phyloP scores from a whole-genome alignment of 192 early-diverging fungal genomes.

The Spizellomyces punctatus region DNA sequence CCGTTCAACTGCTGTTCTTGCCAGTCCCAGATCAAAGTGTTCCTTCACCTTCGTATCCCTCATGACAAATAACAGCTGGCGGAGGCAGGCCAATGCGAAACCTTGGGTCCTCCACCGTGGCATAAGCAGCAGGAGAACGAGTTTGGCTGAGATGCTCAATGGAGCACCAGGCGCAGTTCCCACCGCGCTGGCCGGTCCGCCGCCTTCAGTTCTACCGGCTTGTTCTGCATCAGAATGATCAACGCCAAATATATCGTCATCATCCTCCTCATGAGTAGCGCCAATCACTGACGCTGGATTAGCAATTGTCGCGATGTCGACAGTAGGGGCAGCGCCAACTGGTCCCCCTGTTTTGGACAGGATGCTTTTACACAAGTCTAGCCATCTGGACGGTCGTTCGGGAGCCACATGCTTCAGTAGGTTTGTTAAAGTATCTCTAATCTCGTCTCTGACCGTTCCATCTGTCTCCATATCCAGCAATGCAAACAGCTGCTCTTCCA shows the following conservation, averaged over 20 bases:
- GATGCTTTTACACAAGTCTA: constrained; percentile 78
- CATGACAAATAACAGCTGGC: constrained; percentile 67
- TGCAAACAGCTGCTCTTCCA: constrained; percentile 81
- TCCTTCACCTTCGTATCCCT: constrained; percentile 54
- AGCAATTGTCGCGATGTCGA: constrained; percentile 15
- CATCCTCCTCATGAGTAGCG: constrained; percentile 35
- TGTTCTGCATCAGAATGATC: constrained; percentile 45
- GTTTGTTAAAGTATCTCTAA: constrained; percentile 51
- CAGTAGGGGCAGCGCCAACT: constrained; percentile 18
- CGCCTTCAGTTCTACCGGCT: constrained; percentile 3
- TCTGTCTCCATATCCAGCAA: constrained; percentile 76
- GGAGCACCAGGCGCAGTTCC: constrained; percentile 15
- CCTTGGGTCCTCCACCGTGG: constrained; percentile 79
- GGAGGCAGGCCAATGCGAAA: constrained; percentile 76
- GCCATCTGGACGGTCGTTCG: constrained; percentile 76
- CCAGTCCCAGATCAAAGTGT: constrained; percentile 68
- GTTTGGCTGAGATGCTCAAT: constrained; percentile 7
- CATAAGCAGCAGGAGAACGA: constrained; percentile 42
- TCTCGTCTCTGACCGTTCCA: constrained; percentile 58
- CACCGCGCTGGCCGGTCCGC: constrained; percentile 7
- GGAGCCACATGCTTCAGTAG: constrained; percentile 49
- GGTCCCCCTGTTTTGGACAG: constrained; percentile 60
- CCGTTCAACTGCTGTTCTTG: background rate
- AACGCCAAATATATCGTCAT: constrained; percentile 45
- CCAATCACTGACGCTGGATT: background rate